These are phyloP conservation scores for Zasmidium angulare DNA, from an alignment of 2,329 filamentous ascomycete genomes.

Conservation along the genomic window DNA sequence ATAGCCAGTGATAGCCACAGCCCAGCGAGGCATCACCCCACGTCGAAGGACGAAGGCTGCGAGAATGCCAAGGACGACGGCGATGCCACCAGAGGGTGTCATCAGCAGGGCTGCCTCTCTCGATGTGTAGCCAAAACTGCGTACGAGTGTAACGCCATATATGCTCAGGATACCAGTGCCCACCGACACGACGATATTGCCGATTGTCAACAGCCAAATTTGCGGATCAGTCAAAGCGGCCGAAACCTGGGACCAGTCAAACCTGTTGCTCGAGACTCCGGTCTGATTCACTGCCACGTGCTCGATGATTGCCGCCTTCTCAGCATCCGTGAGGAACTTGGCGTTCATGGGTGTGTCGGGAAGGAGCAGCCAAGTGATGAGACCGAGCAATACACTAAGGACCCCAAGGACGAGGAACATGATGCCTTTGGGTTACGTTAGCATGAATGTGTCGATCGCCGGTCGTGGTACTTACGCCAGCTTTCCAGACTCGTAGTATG, in stretches of 20 bases:
- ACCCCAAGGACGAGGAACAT: slow-evolving; percentile 47
- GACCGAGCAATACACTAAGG: slow-evolving; percentile 40
- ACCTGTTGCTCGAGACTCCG: slow-evolving; percentile 32
- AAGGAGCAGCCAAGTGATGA: slow-evolving; percentile 30
- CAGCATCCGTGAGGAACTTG: slow-evolving; percentile 25
- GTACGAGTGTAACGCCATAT: slow-evolving; percentile 34
- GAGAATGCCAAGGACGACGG: slow-evolving; percentile 37
- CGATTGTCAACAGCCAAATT: slow-evolving; percentile 34
- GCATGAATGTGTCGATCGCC: background rate
- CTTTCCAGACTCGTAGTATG: slow-evolving; percentile 4
- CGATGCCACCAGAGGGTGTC: slow-evolving; percentile 58
- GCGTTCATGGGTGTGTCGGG: slow-evolving; percentile 34
- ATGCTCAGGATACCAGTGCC: slow-evolving; percentile 45
- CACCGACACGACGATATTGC: slow-evolving; percentile 24
- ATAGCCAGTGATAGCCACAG: slow-evolving; percentile 25
- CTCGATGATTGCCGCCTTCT: slow-evolving; percentile 48
- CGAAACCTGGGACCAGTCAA: slow-evolving; percentile 53
- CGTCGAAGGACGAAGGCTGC: slow-evolving; percentile 9
- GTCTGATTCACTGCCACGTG: slow-evolving; percentile 46
- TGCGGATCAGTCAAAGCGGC: slow-evolving; percentile 60
- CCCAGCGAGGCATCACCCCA: slow-evolving; percentile 25
- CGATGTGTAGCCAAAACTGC: slow-evolving; percentile 31
- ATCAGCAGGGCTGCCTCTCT: slow-evolving; percentile 40
- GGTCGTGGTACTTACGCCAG: slow-evolving; percentile 13
- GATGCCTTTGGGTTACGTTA: slow-evolving; percentile 11